These are phyloP conservation scores for Rhodamnia rubescens DNA, from an alignment of 345 rosid species.

Conservation along the genomic window DNA sequence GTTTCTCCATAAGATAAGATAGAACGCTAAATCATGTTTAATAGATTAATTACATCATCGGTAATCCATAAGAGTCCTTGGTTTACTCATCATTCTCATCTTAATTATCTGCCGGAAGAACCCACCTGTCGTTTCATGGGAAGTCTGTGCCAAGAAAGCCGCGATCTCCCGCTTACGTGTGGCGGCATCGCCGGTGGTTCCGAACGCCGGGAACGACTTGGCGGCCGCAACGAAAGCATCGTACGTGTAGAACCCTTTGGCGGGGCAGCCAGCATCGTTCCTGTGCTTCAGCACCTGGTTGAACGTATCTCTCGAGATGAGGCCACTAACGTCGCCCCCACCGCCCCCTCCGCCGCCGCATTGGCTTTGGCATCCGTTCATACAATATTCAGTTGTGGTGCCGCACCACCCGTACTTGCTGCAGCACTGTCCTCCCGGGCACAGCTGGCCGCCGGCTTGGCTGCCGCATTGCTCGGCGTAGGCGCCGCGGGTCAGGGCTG, in stretches of 20 bases:
- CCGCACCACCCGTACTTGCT: conserved; percentile 52
- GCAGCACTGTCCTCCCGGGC: conserved; percentile 35
- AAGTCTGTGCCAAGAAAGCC: conserved; percentile 60
- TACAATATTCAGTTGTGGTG: conserved; percentile 20
- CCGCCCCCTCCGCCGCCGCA: conserved; percentile 14
- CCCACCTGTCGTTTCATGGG: conserved; percentile 52
- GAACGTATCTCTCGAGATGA: conserved; percentile 27
- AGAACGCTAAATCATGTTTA: neutral
- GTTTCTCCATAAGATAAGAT: neutral
- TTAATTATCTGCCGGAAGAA: neutral
- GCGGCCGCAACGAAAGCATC: conserved; percentile 58
- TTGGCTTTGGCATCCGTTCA: conserved; percentile 50
- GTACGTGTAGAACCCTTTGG: conserved; percentile 49
- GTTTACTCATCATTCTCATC: neutral
- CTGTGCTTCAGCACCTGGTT: conserved; percentile 41
- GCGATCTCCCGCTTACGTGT: conserved; percentile 42
- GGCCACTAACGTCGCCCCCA: conserved; percentile 6
- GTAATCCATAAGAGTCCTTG: neutral
- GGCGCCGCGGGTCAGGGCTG: neutral
- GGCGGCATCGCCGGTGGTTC: conserved; percentile 18
- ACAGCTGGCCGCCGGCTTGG: conserved; percentile 38
- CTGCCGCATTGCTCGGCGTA: conserved; percentile 45
- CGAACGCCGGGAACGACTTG: conserved; percentile 34
- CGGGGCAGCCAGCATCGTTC: conserved; percentile 40
- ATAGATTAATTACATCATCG: neutral